Conservation (phyloP, 2,329 filamentous ascomycete species). For the Didymella lethalis region DNA sequence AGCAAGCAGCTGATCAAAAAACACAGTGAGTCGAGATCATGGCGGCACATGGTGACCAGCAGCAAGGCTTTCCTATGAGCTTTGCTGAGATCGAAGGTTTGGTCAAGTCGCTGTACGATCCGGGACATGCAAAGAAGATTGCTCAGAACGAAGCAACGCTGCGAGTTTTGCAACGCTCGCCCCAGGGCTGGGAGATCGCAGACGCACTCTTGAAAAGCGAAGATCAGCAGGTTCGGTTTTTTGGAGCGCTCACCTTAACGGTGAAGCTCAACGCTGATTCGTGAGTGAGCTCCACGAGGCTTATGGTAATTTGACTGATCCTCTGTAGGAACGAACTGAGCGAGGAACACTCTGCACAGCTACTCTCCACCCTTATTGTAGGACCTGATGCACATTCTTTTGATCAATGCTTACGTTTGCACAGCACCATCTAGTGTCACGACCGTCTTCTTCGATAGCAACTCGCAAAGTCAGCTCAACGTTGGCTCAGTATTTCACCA, state of each 20-base stretch:
- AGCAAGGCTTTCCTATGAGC: slow-evolving; percentile 37
- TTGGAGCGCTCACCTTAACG: slow-evolving; percentile 89
- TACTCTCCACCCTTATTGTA: slow-evolving; percentile 50
- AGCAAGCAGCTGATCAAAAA: not conserved
- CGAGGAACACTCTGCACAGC: slow-evolving; percentile 46
- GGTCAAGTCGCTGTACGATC: slow-evolving; percentile 61
- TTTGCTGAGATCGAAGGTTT: slow-evolving; percentile 53
- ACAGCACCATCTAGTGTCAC: slow-evolving; percentile 43
- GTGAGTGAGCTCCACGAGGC: slow-evolving; percentile 56
- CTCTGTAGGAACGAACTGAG: slow-evolving; percentile 37
- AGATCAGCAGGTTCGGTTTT: slow-evolving; percentile 84
- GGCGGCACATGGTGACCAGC: slow-evolving; percentile 14
- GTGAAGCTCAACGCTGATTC: slow-evolving; percentile 94
- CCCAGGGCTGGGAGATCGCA: slow-evolving; percentile 85
- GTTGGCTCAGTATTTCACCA: slow-evolving; percentile 76
- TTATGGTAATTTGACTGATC: slow-evolving; percentile 16
- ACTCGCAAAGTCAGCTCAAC: slow-evolving; percentile 79
- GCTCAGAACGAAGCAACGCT: slow-evolving; percentile 74
- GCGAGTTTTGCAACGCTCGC: slow-evolving; percentile 78
- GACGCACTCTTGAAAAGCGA: slow-evolving; percentile 74
- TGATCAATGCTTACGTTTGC: not conserved
- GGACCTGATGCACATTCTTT: slow-evolving; percentile 1
- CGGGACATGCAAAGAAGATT: slow-evolving; percentile 56
- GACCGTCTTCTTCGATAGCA: slow-evolving; percentile 64
- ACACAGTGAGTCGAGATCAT: slow-evolving; percentile 10